phyloP scores from a whole-genome alignment of 805 yeast species.

The Wickerhamiella occidentalis region DNA sequence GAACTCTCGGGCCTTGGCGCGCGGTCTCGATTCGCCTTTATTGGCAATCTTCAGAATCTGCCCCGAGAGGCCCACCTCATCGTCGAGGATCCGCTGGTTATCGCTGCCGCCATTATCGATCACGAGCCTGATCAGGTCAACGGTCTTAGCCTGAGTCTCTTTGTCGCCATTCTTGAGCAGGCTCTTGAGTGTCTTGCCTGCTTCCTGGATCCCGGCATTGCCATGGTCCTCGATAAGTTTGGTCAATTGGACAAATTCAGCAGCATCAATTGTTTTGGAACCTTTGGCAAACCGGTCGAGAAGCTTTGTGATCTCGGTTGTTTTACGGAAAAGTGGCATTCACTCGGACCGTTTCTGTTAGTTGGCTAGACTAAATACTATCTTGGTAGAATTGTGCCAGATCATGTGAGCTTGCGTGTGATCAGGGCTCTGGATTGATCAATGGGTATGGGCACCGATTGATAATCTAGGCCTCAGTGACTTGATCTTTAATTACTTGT shows the following conservation, averaged over 20 bases:
- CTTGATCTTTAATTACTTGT: too few relatives aligned
- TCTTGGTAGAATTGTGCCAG: not conserved
- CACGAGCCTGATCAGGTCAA: conserved; percentile 2
- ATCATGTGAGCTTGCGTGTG: conserved; percentile 1
- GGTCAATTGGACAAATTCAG: conserved; percentile 9
- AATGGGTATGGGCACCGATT: too few relatives aligned
- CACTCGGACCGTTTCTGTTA: not conserved
- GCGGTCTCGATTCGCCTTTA: conserved; percentile 8
- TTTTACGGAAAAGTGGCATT: conserved; percentile 6
- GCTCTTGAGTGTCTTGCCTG: conserved; percentile 6
- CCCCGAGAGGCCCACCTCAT: conserved; percentile 3
- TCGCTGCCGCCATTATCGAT: conserved; percentile 7
- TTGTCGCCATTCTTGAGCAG: conserved; percentile 3
- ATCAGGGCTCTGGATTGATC: not conserved
- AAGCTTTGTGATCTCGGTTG: conserved; percentile 5
- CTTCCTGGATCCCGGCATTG: not conserved
- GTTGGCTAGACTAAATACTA: not conserved
- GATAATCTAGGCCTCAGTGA: too few relatives aligned
- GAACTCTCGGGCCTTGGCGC: conserved; percentile 8
- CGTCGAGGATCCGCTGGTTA: conserved; percentile 3
- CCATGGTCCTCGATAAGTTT: conserved; percentile 4
- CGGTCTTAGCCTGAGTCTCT: not conserved
- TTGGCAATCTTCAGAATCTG: not conserved
- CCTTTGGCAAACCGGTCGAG: conserved; percentile 7
- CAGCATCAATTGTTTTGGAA: conserved; percentile 1